Conservation (phyloP, 2,329 filamentous ascomycete species). For the Xylariaceae sp. region DNA sequence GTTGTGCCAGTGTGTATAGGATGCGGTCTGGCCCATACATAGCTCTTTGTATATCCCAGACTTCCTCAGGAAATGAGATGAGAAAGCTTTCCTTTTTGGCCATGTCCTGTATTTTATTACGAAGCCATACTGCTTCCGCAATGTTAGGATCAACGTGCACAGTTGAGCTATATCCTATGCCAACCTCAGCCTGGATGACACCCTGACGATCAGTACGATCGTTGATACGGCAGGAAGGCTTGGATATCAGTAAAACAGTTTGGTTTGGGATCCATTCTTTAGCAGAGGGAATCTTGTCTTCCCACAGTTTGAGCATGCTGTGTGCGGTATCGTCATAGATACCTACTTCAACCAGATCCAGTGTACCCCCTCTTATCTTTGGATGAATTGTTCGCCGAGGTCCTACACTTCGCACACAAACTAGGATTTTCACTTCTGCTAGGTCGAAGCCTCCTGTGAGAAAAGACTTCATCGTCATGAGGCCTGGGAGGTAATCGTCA, state of each 20-base stretch:
- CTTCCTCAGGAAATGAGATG: conserved; percentile 40
- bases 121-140: conserved; percentile 49
- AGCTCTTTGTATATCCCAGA: conserved; percentile 35
- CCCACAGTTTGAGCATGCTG: conserved; percentile 51
- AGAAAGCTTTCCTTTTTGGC: conserved; percentile 47
- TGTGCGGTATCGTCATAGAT: conserved; percentile 55
- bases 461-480: conserved; percentile 55
- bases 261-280: conserved; percentile 41
- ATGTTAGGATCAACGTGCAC: conserved; percentile 52
- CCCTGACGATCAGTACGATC: neutral
- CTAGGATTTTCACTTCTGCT: conserved; percentile 45
- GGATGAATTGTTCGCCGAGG: conserved; percentile 43
- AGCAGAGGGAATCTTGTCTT: conserved; percentile 42
- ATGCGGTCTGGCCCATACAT: conserved; percentile 32
- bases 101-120: conserved; percentile 42
- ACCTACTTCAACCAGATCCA: conserved; percentile 44
- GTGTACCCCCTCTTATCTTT: conserved; percentile 42
- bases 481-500: conserved; percentile 34
- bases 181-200: conserved; percentile 21
- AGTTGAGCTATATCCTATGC: conserved; percentile 40
- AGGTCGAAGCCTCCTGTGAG: conserved; percentile 50
- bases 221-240: conserved; percentile 31
- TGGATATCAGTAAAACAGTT: conserved; percentile 47
- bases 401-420: conserved; percentile 54
- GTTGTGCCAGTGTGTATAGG: conserved; percentile 39